These are phyloP conservation scores for Funneliformis mosseae DNA, from an alignment of 192 early-diverging fungal genomes.

Conservation along the genomic window DNA sequence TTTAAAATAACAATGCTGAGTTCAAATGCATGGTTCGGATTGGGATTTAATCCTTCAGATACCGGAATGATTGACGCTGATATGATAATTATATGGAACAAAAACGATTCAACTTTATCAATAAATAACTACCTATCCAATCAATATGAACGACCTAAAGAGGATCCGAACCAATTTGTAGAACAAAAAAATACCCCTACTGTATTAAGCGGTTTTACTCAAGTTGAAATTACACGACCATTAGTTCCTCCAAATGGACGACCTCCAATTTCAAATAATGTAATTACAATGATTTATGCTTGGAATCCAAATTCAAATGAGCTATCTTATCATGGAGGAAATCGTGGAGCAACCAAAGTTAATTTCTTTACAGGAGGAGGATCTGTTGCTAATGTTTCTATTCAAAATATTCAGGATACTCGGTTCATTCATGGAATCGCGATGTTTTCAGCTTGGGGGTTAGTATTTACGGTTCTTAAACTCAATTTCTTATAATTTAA, in stretches of 20 bases:
- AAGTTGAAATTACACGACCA: conserved; percentile 8
- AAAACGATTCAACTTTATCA: not conserved
- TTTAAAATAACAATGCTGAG: not conserved
- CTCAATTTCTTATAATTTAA: not conserved
- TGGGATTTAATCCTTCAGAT: conserved; percentile 10
- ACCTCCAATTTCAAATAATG: not conserved
- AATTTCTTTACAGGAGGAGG: conserved; percentile 18
- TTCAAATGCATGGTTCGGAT: conserved; percentile 17
- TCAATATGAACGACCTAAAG: not conserved
- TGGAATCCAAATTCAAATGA: not conserved
- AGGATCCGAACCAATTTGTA: not conserved
- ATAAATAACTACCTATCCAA: not conserved
- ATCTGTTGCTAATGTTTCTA: not conserved
- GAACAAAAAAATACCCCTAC: not conserved
- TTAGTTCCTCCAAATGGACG: not conserved
- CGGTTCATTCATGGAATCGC: conserved; percentile 27
- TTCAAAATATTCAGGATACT: not conserved
- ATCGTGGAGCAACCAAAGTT: conserved; percentile 1
- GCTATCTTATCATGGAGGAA: conserved; percentile 6
- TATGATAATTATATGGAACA: not conserved
- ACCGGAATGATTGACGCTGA: conserved; percentile 11
- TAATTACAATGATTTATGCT: not conserved
- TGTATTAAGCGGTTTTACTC: not conserved
- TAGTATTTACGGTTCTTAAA: not conserved
- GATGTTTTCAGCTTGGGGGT: conserved; percentile 31